Percentiles rank a stretch among this genome's conserved stretches.
Evolutionary conservation across 495 filamentous ascomycete species (phyloP).

Genomic region (Penicillium soppii): DNA sequence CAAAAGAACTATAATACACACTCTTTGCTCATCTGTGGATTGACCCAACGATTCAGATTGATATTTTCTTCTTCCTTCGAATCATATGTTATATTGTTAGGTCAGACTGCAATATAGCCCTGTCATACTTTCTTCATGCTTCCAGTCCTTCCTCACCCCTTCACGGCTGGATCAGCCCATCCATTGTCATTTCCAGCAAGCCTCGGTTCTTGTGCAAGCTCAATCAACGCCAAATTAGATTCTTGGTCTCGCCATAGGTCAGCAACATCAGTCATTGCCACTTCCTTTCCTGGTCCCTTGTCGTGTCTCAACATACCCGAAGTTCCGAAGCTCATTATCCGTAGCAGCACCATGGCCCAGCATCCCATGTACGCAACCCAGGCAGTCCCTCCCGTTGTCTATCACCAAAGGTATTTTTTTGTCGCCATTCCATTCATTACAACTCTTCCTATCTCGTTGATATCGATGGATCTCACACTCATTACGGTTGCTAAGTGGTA

Average conservation of each 20-base stretch:
- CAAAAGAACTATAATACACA: constrained; percentile 13
- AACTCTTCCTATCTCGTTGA: constrained; percentile 7
- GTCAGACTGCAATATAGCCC: background rate
- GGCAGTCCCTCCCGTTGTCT: constrained; percentile 34
- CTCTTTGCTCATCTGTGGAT: constrained; percentile 16
- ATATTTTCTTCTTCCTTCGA: constrained; percentile 3
- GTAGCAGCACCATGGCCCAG: constrained; percentile 34
- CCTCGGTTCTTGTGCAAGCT: constrained; percentile 32
- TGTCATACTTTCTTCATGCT: constrained; percentile 31
- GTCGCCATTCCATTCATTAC: constrained; percentile 12
- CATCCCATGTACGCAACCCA: constrained; percentile 35
- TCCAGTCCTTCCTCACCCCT: constrained; percentile 31
- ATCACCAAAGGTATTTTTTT: constrained; percentile 45
- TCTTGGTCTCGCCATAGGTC: constrained; percentile 44
- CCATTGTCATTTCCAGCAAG: constrained; percentile 35
- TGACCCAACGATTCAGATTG: background rate
- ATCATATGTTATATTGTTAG: background rate
- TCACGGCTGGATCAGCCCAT: constrained; percentile 34
- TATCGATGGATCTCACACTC: constrained; percentile 8
- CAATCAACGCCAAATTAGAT: constrained; percentile 36
- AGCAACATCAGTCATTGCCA: constrained; percentile 27
- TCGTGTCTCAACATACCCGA: background rate
- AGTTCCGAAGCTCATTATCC: constrained; percentile 28
- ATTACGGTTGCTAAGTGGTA: constrained; percentile 29
- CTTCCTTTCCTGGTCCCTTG: background rate